These are phyloP conservation scores for Pharus latifolius DNA, from an alignment of 176 grass and related monocot species.

Conservation along the genomic window DNA sequence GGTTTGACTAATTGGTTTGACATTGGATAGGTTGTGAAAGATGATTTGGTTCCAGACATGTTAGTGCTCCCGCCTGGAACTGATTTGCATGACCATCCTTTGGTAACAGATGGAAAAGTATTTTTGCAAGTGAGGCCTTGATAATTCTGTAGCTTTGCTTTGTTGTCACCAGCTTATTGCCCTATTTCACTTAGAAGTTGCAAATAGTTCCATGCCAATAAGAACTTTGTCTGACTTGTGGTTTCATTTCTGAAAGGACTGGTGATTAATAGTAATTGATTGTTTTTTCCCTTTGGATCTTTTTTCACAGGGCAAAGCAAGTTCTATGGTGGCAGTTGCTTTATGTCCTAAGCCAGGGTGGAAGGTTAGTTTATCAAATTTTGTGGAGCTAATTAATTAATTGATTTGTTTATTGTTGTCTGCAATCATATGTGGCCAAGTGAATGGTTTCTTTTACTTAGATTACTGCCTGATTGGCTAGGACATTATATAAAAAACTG, in stretches of 20 bases:
- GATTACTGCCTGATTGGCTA: background rate
- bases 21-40: slow-evolving; percentile 50
- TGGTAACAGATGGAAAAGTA: slow-evolving; percentile 60
- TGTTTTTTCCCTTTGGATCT: background rate
- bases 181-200: background rate
- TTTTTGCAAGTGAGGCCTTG: slow-evolving; percentile 62
- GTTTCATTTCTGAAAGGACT: background rate
- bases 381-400: background rate
- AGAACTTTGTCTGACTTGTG: too few relatives aligned
- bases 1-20: background rate
- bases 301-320: slow-evolving; percentile 77
- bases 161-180: too few relatives aligned
- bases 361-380: slow-evolving; percentile 49
- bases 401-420: background rate
- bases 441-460: background rate
- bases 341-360: slow-evolving; percentile 75
- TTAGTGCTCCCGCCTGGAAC: slow-evolving; percentile 58
- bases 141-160: slow-evolving; percentile 1
- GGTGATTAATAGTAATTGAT: background rate
- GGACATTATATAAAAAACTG: background rate
- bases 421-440: background rate
- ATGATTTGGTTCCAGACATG: slow-evolving; percentile 68
- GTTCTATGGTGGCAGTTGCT: slow-evolving; percentile 79
- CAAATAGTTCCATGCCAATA: background rate
- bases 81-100: slow-evolving; percentile 82